Base-by-base conservation (phyloP, 371 early-diverging fungal species). In the Mortierella sp. region DNA sequence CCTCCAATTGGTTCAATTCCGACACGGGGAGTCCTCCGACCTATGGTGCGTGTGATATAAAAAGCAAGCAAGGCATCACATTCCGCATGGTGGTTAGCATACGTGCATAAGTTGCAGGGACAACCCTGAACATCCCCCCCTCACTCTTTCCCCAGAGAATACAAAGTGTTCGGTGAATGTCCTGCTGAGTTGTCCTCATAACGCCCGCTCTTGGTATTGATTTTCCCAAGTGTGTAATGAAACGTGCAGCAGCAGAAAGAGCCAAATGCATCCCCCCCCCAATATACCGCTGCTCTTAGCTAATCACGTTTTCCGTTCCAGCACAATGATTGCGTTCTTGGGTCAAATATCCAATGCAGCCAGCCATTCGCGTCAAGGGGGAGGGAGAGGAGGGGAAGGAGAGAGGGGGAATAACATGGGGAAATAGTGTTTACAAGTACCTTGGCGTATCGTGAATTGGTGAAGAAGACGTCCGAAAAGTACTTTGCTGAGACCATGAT, bases 21-120 rank as follows among this genome's bases (percentile, higher is more conserved):
- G 84, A 80, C 7, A 94, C 87, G 6, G 95, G 89, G 13, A 98
- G 79, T 6, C 98, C 98, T 51, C 98, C 98, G 30, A 98, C 97
- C 91, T 91, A 81, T 14, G 18, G 23, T 13, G 42, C 18, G 16
- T 19, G 38, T 16, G 27, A 16, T 0, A 59, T n/a, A 10, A 31
- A 51, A 38, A 27, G 38, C 45, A 62, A 38, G 14, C 10, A 1
- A 12, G 52, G 7, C 6, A 49, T 49, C 21, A 41, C 64, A 19
- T 45, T n/a, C n/a, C n/a, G n/a, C n/a, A n/a, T n/a, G 45, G 12
- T 12, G 45, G 7, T 23, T 30, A 51, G 14, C 18, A 54, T 38
- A 41, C 21, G 26, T 19, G 54, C 49, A 57, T 9, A 50, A 16
- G 21, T n/a, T 19, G 48, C 31, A 38, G 47, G 14, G 30, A 43